These are phyloP conservation scores for Harrya chromipes DNA, from an alignment of 768 basidiomycete genomes.

Conservation along the genomic window DNA sequence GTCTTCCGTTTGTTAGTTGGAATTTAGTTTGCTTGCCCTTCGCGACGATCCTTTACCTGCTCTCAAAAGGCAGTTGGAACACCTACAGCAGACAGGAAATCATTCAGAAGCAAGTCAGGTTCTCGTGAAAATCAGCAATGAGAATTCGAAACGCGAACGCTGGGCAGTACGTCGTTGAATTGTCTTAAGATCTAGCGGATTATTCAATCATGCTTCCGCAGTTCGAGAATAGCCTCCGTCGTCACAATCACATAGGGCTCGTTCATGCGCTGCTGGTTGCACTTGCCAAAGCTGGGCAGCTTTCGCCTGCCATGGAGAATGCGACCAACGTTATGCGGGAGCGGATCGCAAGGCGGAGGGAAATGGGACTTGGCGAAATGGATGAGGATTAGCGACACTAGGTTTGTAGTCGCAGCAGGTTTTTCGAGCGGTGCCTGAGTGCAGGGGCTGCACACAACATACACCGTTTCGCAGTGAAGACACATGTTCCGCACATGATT, in stretches of 20 bases:
- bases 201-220: constrained; percentile 29
- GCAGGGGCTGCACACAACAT: too few relatives aligned
- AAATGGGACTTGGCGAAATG: constrained; percentile 39
- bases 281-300: constrained; percentile 66
- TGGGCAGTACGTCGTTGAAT: constrained; percentile 65
- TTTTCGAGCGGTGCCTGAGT: background rate
- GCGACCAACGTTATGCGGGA: constrained; percentile 45
- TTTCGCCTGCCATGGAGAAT: constrained; percentile 48
- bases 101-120: constrained; percentile 49
- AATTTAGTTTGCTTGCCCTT: constrained; percentile 89
- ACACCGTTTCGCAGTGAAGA: background rate
- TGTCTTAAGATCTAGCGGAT: background rate
- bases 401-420: constrained; percentile 2
- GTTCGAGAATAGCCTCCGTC: constrained; percentile 86
- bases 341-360: constrained; percentile 39
- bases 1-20: constrained; percentile 50
- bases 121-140: constrained; percentile 55
- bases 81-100: constrained; percentile 42
- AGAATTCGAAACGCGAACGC: constrained; percentile 70
- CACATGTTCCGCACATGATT: constrained; percentile 1
- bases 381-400: constrained; percentile 36
- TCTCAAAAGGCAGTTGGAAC: constrained; percentile 57
- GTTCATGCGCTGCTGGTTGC: constrained; percentile 70
- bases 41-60: constrained; percentile 75
- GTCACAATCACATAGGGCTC: constrained; percentile 85